phyloP scores from a whole-genome alignment of 768 basidiomycete species.

The Pleurotus pulmonarius region DNA sequence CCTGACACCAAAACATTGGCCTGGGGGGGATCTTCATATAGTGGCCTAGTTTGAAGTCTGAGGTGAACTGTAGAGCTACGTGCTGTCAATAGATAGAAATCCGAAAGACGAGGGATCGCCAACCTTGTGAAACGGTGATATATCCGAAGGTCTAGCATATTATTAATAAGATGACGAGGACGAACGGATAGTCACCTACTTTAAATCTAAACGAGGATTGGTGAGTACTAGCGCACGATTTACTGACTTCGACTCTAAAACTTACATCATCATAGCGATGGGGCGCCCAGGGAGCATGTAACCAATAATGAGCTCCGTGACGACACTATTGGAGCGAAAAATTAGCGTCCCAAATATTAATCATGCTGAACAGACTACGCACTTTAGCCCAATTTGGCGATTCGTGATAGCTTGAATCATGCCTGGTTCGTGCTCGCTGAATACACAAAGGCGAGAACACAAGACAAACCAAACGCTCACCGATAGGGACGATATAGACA shows the following conservation, averaged over 20 bases:
- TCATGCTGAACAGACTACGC: constrained; percentile 10
- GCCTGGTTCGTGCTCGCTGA: constrained; percentile 18
- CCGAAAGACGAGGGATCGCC: neutral
- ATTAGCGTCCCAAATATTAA: too few species aligned
- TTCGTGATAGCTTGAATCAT: constrained; percentile 84
- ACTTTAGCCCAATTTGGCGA: constrained; percentile 62
- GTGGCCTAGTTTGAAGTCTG: constrained; percentile 76
- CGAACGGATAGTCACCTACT: constrained; percentile 4
- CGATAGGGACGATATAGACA: constrained; percentile 69
- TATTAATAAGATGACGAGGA: neutral
- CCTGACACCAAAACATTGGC: constrained; percentile 67
- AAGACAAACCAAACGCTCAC: constrained; percentile 26
- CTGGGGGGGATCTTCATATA: constrained; percentile 68
- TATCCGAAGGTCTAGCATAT: constrained; percentile 56
- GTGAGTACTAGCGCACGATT: neutral
- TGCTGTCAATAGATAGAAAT: too few species aligned
- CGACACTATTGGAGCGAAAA: too few species aligned
- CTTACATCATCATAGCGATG: constrained; percentile 72
- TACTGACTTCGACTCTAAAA: constrained; percentile 1
- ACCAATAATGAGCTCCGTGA: constrained; percentile 73
- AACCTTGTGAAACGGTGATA: constrained; percentile 56
- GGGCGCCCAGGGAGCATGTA: constrained; percentile 57
- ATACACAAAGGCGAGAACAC: neutral
- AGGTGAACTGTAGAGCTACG: constrained; percentile 65
- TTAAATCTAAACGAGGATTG: neutral